Evolutionary conservation across 495 filamentous ascomycete genomes (phyloP).

Genomic region (Barbatosphaeria neglecta): DNA sequence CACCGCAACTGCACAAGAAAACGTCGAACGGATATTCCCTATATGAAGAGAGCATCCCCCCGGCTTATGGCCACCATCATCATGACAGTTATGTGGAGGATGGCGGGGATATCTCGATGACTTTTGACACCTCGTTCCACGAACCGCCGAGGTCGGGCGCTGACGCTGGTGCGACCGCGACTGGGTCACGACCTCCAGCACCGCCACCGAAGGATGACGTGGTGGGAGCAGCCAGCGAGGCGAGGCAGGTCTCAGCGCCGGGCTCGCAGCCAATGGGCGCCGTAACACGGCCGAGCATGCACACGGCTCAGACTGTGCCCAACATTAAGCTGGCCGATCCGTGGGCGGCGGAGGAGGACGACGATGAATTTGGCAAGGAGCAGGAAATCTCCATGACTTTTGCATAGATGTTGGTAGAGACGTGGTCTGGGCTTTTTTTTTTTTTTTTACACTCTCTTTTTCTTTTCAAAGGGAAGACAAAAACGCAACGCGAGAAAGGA

Average conservation of each 20-base stretch:
- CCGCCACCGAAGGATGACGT: conserved; percentile 17
- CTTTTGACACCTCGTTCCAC: conserved; percentile 55
- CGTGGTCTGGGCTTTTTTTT: background rate
- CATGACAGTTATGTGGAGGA: conserved; percentile 4
- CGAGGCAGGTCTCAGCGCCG: conserved; percentile 7
- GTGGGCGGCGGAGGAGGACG: conserved; percentile 69
- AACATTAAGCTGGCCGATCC: conserved; percentile 54
- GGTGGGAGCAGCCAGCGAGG: conserved; percentile 31
- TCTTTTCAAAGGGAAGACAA: too few relatives aligned
- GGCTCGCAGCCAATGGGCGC: conserved; percentile 11
- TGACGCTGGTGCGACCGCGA: too few relatives aligned
- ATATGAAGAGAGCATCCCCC: conserved; percentile 3
- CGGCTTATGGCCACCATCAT: background rate
- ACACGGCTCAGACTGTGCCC: conserved; percentile 26
- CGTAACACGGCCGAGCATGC: conserved; percentile 30
- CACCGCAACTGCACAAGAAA: conserved; percentile 4
- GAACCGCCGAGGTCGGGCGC: conserved; percentile 17
- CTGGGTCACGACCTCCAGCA: conserved; percentile 2
- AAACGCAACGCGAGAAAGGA: background rate
- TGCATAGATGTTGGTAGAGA: conserved; percentile 38
- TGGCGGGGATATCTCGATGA: conserved; percentile 48
- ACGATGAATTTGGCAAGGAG: conserved; percentile 59
- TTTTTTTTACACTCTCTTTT: background rate
- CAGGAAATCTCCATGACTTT: conserved; percentile 71
- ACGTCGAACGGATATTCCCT: conserved; percentile 1